A percentile compares a stretch with the other conserved stretches of the same genome.
phyloP scores from a whole-genome alignment of 768 basidiomycete genomes.

The Dacryopinax primogenitus region DNA sequence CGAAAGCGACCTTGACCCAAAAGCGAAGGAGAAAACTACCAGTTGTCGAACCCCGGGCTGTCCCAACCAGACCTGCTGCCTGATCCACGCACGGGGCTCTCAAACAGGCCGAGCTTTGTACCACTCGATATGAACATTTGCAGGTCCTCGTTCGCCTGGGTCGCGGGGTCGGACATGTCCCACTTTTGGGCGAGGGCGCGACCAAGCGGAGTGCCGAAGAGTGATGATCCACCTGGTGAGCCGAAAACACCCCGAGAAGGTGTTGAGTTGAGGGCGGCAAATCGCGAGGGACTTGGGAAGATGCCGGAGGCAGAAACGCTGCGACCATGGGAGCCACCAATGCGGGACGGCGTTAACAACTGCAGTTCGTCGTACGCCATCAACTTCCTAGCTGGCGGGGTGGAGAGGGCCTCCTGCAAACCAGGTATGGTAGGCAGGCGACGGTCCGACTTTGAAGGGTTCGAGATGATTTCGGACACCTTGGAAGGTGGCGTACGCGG shows the following conservation, averaged over 20 bases:
- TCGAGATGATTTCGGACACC: conserved; percentile 4
- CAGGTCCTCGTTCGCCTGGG: conserved; percentile 7
- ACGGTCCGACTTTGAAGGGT: neutral
- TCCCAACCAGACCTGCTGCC: conserved; percentile 8
- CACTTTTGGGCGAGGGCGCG: neutral
- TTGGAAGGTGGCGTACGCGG: conserved; percentile 1
- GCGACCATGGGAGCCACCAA: neutral
- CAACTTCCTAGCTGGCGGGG: neutral
- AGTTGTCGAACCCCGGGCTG: conserved; percentile 7
- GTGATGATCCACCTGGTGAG: neutral
- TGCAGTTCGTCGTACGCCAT: neutral
- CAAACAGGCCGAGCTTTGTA: conserved; percentile 2
- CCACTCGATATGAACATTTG: conserved; percentile 5
- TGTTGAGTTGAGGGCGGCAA: neutral
- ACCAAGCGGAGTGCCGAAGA: conserved; percentile 4
- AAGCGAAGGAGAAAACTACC: neutral
- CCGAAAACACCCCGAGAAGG: neutral
- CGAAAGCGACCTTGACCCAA: neutral
- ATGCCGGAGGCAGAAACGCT: conserved; percentile 2
- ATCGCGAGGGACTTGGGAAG: neutral
- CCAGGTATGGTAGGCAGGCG: neutral
- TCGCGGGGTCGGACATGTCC: conserved; percentile 8
- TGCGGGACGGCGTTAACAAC: neutral
- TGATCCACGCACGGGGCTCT: conserved; percentile 3
- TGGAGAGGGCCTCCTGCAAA: neutral